Conservation (phyloP, 2,329 filamentous ascomycete genomes). For the Samsoniella hepiali region DNA sequence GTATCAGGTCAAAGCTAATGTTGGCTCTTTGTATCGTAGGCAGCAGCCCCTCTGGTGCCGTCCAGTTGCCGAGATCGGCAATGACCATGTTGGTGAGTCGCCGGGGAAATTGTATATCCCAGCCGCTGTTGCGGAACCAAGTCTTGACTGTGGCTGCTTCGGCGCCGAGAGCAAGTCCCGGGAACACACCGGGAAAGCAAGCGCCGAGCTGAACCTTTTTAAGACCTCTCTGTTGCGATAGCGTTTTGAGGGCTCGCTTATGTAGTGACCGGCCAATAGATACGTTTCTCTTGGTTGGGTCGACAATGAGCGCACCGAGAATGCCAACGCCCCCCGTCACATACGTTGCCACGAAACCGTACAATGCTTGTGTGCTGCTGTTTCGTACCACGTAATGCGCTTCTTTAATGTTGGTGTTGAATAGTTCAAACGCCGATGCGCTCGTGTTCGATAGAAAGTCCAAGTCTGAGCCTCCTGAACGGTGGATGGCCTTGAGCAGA, state of each 20-base stretch:
- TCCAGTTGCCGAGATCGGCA: slow-evolving; percentile 68
- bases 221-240: slow-evolving; percentile 67
- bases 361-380: slow-evolving; percentile 84
- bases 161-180: slow-evolving; percentile 68
- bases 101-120: slow-evolving; percentile 66
- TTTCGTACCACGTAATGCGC: slow-evolving; percentile 90
- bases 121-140: slow-evolving; percentile 89
- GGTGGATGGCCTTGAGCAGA: slow-evolving; percentile 68
- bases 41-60: slow-evolving; percentile 71
- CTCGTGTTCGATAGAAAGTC: slow-evolving; percentile 67
- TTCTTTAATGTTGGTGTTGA: slow-evolving; percentile 68
- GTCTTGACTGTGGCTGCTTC: slow-evolving; percentile 50
- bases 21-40: slow-evolving; percentile 69
- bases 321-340: slow-evolving; percentile 70
- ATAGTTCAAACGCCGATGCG: slow-evolving; percentile 73
- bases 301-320: slow-evolving; percentile 84
- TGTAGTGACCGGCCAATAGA: slow-evolving; percentile 90
- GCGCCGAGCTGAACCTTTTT: slow-evolving; percentile 80
- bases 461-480: slow-evolving; percentile 62
- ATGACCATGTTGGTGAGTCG: slow-evolving; percentile 67
- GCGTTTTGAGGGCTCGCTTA: slow-evolving; percentile 73
- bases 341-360: slow-evolving; percentile 90
- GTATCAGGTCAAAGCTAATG: slow-evolving; percentile 78
- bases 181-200: slow-evolving; percentile 78
- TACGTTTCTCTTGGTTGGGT: slow-evolving; percentile 78